A percentile compares a stretch with the other conserved stretches of the same genome.
phyloP scores from a whole-genome alignment of 805 yeast genomes.

The Myxozyma udenii region DNA sequence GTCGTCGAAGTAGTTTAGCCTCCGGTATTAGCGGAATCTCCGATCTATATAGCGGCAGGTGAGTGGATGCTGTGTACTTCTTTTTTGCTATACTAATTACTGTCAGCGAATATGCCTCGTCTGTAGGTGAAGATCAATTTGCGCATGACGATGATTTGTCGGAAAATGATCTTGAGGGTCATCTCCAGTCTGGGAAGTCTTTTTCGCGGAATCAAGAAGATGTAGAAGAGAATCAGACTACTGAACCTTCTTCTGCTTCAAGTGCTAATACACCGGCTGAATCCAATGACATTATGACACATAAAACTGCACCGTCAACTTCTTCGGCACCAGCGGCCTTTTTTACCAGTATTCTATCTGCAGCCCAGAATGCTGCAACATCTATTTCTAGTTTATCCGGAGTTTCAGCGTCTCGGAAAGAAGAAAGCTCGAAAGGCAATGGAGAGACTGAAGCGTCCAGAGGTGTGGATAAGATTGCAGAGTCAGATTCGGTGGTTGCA shows the following conservation, averaged over 20 bases:
- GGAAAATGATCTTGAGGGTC: too few relatives aligned
- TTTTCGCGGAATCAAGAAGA: background rate
- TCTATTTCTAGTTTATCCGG: conserved; percentile 32
- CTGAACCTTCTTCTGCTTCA: background rate
- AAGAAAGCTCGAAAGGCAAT: background rate
- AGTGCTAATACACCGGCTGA: background rate
- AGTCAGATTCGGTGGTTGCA: background rate
- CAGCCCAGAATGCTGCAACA: conserved; percentile 36
- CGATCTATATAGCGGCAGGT: conserved; percentile 19
- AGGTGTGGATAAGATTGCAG: background rate
- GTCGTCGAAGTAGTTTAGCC: background rate
- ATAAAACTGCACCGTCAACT: background rate
- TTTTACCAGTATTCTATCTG: conserved; percentile 30
- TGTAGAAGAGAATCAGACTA: background rate
- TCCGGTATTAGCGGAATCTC: conserved; percentile 6
- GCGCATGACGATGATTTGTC: too few relatives aligned
- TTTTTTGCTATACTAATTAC: background rate
- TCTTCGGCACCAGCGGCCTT: conserved; percentile 6
- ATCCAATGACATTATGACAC: background rate
- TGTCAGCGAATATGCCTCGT: conserved; percentile 9
- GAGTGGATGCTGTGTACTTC: background rate
- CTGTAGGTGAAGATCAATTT: background rate
- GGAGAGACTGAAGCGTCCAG: conserved; percentile 13
- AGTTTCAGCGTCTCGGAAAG: conserved; percentile 2
- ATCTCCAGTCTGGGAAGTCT: conserved; percentile 4